Percentiles rank a stretch among this genome's conserved stretches.
phyloP scores from a whole-genome alignment of 306 rosid genomes.

The Ziziphus jujuba region DNA sequence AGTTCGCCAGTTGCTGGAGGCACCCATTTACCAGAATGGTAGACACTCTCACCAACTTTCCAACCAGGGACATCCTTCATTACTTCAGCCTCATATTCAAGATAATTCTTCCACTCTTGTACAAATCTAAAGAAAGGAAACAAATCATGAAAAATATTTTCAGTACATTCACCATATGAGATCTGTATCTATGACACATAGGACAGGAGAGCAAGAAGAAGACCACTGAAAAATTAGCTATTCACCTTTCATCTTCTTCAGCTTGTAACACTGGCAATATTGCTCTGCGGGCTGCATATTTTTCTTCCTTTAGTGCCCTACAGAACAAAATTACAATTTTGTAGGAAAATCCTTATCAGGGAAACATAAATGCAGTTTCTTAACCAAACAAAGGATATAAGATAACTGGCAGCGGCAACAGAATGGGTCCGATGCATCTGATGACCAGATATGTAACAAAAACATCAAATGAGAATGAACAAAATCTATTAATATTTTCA shows the following conservation, averaged over 20 bases:
- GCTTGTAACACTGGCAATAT: constrained; percentile 93
- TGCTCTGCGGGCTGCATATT: constrained; percentile 87
- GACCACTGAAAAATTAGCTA: background rate
- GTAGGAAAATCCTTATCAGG: constrained; percentile 8
- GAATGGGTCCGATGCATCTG: too few relatives aligned
- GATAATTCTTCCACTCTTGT: constrained; percentile 93
- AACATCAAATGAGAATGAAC: too few relatives aligned
- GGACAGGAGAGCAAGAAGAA: background rate
- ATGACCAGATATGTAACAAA: too few relatives aligned
- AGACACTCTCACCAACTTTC: constrained; percentile 96
- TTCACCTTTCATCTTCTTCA: constrained; percentile 96
- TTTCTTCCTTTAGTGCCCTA: constrained; percentile 93
- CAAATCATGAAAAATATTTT: background rate
- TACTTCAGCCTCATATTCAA: constrained; percentile 91
- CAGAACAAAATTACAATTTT: constrained; percentile 14
- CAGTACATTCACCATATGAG: constrained; percentile 4
- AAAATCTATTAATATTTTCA: too few relatives aligned
- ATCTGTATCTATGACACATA: background rate
- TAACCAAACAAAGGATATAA: background rate
- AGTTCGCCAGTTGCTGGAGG: constrained; percentile 93
- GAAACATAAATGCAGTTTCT: background rate
- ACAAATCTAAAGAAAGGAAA: constrained; percentile 68
- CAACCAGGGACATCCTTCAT: constrained; percentile 99
- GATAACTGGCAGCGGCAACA: background rate
- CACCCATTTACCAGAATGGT: constrained; percentile 93